Base-by-base conservation (phyloP, 2,329 filamentous ascomycete species). In the Harringtonia aguacate region DNA sequence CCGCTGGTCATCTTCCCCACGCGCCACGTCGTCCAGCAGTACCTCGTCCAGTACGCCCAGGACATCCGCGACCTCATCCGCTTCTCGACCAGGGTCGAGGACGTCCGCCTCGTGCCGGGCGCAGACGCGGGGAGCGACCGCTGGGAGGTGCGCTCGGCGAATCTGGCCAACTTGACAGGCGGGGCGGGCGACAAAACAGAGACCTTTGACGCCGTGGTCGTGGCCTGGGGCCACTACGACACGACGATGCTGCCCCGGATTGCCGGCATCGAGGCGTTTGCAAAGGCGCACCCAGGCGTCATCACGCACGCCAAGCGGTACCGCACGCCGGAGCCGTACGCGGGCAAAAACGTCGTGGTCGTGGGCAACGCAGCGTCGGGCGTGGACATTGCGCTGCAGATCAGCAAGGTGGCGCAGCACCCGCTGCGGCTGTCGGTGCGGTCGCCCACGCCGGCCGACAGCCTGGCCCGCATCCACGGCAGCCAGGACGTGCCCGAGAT, bases 341-440 rank as follows among this genome's bases (percentile, higher is more conserved):
- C 58, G 1, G 70, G 67, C 43, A 84, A 84, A 59, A 94, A 86
- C 60, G 84, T 92, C 12, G 61, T 95, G 6, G 73, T 95, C 0
- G 79, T 95, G 0, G 90, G 90, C 10, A 92, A 86, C 54, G 83
- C 83, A 1, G 84, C 88, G 0, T 94, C 86, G 0, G 90, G 87
- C 0, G 64, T 87, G 15, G 90, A 97, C 56, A 86, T 97, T 53
- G 81, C 82, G 15, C 65, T 70, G 3, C 90, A 95, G 58, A 83
- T 95, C 53, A 75, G 72, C 40, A 57, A 65, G 7, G 69, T 79
- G 30, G 79, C 77, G 56, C 62, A 66, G 49, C 62, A 63, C 3
- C 80, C 78, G 12, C 62, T 92, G 2, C 62, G 90, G n/a, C 60
- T 81, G 50, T 86, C 68, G 64, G 84, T 65, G 54, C 75, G 61